Conservation (phyloP, 345 rosid genomes). For the Moricandia arvensis region DNA sequence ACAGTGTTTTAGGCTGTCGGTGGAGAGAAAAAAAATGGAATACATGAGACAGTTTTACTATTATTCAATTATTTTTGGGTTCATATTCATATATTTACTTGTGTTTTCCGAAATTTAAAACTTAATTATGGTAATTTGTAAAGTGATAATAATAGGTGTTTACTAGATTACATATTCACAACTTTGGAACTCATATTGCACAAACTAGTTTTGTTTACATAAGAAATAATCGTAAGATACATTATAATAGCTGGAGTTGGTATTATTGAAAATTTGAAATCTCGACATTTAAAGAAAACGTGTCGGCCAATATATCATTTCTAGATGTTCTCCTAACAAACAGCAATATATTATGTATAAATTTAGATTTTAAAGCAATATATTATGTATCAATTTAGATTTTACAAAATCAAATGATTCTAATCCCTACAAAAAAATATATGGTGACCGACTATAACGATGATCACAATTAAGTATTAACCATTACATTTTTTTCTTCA, state of each 20-base stretch:
- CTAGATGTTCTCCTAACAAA: neutral
- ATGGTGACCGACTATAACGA: neutral
- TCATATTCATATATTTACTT: neutral
- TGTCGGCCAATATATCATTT: neutral
- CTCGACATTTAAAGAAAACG: neutral
- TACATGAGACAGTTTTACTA: neutral
- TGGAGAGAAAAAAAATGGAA: slow-evolving; percentile 4
- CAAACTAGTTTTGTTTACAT: neutral
- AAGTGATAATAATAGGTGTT: neutral
- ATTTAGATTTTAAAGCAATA: neutral
- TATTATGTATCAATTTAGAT: neutral
- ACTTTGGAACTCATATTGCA: neutral
- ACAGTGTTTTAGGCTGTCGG: slow-evolving; percentile 33
- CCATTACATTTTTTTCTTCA: neutral
- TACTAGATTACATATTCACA: neutral
- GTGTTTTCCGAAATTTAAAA: neutral
- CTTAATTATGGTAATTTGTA: neutral
- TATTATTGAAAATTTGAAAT: neutral
- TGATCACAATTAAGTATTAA: neutral
- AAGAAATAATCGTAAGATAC: neutral
- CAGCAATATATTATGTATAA: neutral
- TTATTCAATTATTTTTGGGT: neutral
- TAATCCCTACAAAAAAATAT: neutral
- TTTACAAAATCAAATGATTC: neutral
- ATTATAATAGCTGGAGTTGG: neutral